A percentile compares a stretch with the other conserved stretches of the same genome.
Evolutionary conservation across 2,329 filamentous ascomycete species (phyloP).

Genomic region (Ilyonectria sp.): DNA sequence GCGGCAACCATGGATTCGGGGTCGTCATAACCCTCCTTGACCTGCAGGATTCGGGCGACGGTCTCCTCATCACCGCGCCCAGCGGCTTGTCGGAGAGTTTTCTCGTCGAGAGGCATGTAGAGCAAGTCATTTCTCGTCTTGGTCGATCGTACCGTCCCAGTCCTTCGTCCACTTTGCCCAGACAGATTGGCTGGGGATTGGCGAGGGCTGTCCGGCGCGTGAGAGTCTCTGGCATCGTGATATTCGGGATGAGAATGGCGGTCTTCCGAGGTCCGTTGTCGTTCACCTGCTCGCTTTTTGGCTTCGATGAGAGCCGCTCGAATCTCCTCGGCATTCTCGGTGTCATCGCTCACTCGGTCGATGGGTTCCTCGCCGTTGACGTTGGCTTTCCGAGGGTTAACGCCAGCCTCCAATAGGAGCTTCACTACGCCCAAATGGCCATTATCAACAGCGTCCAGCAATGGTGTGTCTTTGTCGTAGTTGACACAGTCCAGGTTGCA

Average conservation of each 20-base stretch:
- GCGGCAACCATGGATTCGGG: constrained; percentile 91
- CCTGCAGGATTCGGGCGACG: constrained; percentile 73
- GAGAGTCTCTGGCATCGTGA: constrained; percentile 65
- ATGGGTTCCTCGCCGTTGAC: constrained; percentile 93
- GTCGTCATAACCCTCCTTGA: constrained; percentile 76
- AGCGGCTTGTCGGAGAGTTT: constrained; percentile 72
- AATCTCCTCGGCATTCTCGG: constrained; percentile 86
- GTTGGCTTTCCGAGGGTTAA: constrained; percentile 92
- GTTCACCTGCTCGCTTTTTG: constrained; percentile 68
- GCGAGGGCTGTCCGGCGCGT: constrained; percentile 72
- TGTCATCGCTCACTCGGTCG: constrained; percentile 82
- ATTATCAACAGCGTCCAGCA: constrained; percentile 97
- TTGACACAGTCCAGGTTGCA: constrained; percentile 87
- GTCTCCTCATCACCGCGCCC: constrained; percentile 74
- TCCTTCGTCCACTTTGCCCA: constrained; percentile 61
- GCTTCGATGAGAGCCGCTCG: constrained; percentile 76
- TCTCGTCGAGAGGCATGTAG: constrained; percentile 75
- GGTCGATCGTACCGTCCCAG: constrained; percentile 70
- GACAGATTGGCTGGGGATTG: constrained; percentile 65
- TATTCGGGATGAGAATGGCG: constrained; percentile 64
- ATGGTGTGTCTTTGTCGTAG: constrained; percentile 90
- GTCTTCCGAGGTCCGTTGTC: constrained; percentile 72
- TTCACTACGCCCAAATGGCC: constrained; percentile 91
- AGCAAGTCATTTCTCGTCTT: constrained; percentile 76
- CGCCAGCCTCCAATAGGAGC: constrained; percentile 86